Conservation (phyloP, 805 yeast genomes). For the Tetrapisispora nanseiensis region DNA sequence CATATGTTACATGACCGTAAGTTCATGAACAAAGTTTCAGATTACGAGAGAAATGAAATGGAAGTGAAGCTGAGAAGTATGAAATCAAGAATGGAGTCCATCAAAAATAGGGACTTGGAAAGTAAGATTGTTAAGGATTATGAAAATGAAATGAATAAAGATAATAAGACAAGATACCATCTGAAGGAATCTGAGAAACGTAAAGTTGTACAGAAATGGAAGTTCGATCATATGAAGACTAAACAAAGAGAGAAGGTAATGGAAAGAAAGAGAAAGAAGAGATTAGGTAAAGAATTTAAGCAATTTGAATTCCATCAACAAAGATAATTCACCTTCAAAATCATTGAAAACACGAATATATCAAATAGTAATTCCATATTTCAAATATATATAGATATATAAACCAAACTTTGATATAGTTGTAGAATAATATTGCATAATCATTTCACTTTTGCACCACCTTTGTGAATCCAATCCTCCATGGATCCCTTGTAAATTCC, state of each 20-base stretch:
- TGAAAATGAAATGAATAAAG: slow-evolving; percentile 44
- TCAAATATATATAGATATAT: background rate
- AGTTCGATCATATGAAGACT: slow-evolving; percentile 63
- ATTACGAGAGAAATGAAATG: slow-evolving; percentile 41
- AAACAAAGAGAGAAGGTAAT: slow-evolving; percentile 69
- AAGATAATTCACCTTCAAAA: background rate
- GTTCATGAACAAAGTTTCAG: slow-evolving; percentile 33
- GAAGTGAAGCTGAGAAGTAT: slow-evolving; percentile 52
- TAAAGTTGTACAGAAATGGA: slow-evolving; percentile 66
- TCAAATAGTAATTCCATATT: background rate
- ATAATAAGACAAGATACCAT: slow-evolving; percentile 43
- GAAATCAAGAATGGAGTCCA: slow-evolving; percentile 54
- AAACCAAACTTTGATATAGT: background rate
- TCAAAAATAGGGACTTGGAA: slow-evolving; percentile 69
- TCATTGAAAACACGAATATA: background rate
- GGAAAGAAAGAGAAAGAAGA: slow-evolving; percentile 82
- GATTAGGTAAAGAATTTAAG: slow-evolving; percentile 69
- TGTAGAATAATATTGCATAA: background rate
- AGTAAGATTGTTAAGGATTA: slow-evolving; percentile 52
- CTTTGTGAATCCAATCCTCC: slow-evolving; percentile 57
- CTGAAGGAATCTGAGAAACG: slow-evolving; percentile 63
- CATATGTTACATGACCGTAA: slow-evolving; percentile 43
- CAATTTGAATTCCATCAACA: slow-evolving; percentile 33
- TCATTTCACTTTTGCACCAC: slow-evolving; percentile 9
- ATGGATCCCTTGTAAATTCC: slow-evolving; percentile 75